Percentiles rank a stretch among this genome's conserved stretches.
These are phyloP conservation scores for Amaranthus palmeri DNA, from an alignment of 148 eudicot genomes.

Conservation along the genomic window DNA sequence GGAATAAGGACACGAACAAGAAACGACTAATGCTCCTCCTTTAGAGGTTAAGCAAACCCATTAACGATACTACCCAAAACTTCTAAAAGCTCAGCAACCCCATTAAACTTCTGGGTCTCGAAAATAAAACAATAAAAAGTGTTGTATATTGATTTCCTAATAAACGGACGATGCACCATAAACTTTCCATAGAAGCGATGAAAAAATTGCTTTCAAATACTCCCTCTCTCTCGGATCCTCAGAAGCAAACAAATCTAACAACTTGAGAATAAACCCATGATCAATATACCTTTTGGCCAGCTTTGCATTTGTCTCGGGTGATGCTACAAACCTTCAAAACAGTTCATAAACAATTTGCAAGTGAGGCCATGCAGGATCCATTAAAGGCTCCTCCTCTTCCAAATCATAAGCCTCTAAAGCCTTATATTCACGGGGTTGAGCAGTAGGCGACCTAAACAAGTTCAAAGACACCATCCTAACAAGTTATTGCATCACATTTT, in stretches of 20 bases:
- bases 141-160: conserved; percentile 78
- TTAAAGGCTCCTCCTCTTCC: conserved; percentile 81
- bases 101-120: conserved; percentile 88
- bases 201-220: conserved; percentile 73
- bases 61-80: conserved; percentile 86
- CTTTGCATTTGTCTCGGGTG: conserved; percentile 83
- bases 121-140: conserved; percentile 77
- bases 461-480: conserved; percentile 54
- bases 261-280: conserved; percentile 64
- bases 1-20: conserved; percentile 78
- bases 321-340: conserved; percentile 75
- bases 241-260: conserved; percentile 78
- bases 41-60: conserved; percentile 85
- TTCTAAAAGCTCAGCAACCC: conserved; percentile 84
- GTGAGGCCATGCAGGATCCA: conserved; percentile 98
- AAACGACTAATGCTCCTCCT: conserved; percentile 88
- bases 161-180: conserved; percentile 87
- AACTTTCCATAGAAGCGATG: conserved; percentile 87
- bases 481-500: conserved; percentile 53
- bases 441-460: conserved; percentile 53
- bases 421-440: conserved; percentile 81
- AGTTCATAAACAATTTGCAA: conserved; percentile 83
- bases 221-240: conserved; percentile 91
- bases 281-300: conserved; percentile 75
- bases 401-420: conserved; percentile 54